Base-by-base conservation (phyloP, 1,139 yeast genomes). In the Magnusiomyces fungicola region DNA sequence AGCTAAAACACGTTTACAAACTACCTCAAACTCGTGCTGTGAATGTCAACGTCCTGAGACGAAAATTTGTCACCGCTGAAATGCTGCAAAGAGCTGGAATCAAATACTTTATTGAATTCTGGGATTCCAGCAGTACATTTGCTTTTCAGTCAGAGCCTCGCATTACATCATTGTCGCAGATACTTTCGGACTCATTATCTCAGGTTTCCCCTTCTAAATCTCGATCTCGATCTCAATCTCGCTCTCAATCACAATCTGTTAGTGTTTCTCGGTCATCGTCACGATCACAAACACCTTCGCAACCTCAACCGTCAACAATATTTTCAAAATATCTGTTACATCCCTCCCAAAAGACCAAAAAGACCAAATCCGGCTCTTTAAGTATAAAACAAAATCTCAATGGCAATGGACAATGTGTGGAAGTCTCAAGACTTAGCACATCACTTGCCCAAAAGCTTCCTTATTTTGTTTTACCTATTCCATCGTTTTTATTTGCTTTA, bases 61-160 rank as follows among this genome's bases (percentile, higher is more conserved):
- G 43, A 24, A 23, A 18, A 27, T 39, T 39, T 25, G 43, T 39
- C 19, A 39, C 43, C 3, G 43, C 43, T 5, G 32, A 24, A 39
- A 16, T 18, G 19, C 43, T 39, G 3, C 19, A 24, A 39, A 39
- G 23, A 32, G 6, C 43, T 2, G 43, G 43, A 2, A 25, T 39
- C 30, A 39, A 39, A n/a, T 39, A 24, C 21, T 39, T 39, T 14
- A 39, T 24, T 23, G 30, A 24, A 7, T 24, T n/a, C n/a, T n/a
- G n/a, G n/a, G n/a, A n/a, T n/a, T n/a, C n/a, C n/a, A n/a, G n/a
- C n/a, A n/a, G n/a, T n/a, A n/a, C n/a, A n/a, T n/a, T n/a, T n/a
- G n/a, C n/a, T n/a, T n/a, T n/a, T n/a, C n/a, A n/a, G n/a, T n/a
- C n/a, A n/a, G n/a, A n/a, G n/a, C n/a, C n/a, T n/a, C n/a, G n/a